Evolutionary conservation across 345 rosid genomes (phyloP).

Genomic region (Salix exigua): DNA sequence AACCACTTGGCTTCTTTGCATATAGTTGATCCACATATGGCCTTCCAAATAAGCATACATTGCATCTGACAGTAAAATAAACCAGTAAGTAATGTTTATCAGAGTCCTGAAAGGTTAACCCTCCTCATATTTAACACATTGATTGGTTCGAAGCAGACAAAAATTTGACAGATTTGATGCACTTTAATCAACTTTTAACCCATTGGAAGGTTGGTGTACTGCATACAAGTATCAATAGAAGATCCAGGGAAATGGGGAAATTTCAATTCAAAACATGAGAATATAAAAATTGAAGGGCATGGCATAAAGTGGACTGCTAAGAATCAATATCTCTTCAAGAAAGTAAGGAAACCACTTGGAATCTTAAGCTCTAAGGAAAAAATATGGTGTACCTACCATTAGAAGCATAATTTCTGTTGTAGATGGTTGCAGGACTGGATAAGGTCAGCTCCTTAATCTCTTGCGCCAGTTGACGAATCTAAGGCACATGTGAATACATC

Average conservation of each 20-base stretch:
- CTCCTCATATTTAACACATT: background rate
- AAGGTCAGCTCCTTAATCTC: constrained; percentile 80
- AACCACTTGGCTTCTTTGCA: background rate
- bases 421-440: constrained; percentile 69
- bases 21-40: background rate
- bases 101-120: background rate
- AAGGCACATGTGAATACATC: constrained; percentile 8
- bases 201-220: background rate
- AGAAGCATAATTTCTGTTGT: constrained; percentile 55
- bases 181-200: background rate
- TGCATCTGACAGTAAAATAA: background rate
- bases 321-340: background rate
- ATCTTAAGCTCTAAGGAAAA: background rate
- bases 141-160: background rate
- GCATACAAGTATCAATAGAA: background rate
- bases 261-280: background rate
- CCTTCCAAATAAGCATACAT: background rate
- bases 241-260: background rate
- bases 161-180: background rate
- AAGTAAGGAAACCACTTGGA: background rate
- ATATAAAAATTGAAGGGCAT: background rate
- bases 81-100: background rate
- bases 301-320: background rate
- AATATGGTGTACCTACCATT: constrained; percentile 32
- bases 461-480: constrained; percentile 79